These are phyloP conservation scores for Aspergillus cejpii DNA, from an alignment of 2,329 filamentous ascomycete species.

Conservation along the genomic window DNA sequence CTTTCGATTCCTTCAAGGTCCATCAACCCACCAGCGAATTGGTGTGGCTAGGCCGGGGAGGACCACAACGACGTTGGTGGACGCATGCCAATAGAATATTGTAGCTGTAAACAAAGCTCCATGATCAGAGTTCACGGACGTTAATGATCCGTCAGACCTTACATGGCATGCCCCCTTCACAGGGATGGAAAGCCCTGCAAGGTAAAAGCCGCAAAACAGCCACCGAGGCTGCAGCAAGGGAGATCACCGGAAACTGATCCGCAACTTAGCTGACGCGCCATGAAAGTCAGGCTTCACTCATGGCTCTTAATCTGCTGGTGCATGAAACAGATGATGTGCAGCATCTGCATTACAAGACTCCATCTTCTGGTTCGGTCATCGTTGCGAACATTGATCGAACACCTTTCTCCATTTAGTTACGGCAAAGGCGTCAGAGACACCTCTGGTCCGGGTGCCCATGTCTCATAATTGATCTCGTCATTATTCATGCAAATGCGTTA, in stretches of 20 bases:
- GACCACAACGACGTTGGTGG: conserved; percentile 10
- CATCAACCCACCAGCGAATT: conserved; percentile 10
- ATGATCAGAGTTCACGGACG: conserved; percentile 28
- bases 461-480: not conserved
- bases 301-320: not conserved
- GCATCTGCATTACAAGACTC: not conserved
- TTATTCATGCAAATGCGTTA: not conserved
- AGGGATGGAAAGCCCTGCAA: conserved; percentile 29
- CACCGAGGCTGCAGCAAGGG: conserved; percentile 30
- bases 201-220: conserved; percentile 18
- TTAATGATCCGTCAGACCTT: conserved; percentile 35
- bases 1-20: conserved; percentile 1
- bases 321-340: not conserved
- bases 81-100: conserved; percentile 34
- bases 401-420: not conserved
- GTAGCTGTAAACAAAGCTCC: conserved; percentile 37
- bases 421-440: not conserved
- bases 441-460: no score
- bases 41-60: conserved; percentile 28
- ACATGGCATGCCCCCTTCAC: conserved; percentile 33
- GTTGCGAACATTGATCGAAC: not conserved
- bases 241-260: conserved; percentile 15
- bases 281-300: not conserved
- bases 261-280: conserved; percentile 6
- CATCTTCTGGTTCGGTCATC: not conserved